A percentile compares a stretch with the other conserved stretches of the same genome.
phyloP scores from a whole-genome alignment of 495 filamentous ascomycete genomes.

The Xylaria longipes region DNA sequence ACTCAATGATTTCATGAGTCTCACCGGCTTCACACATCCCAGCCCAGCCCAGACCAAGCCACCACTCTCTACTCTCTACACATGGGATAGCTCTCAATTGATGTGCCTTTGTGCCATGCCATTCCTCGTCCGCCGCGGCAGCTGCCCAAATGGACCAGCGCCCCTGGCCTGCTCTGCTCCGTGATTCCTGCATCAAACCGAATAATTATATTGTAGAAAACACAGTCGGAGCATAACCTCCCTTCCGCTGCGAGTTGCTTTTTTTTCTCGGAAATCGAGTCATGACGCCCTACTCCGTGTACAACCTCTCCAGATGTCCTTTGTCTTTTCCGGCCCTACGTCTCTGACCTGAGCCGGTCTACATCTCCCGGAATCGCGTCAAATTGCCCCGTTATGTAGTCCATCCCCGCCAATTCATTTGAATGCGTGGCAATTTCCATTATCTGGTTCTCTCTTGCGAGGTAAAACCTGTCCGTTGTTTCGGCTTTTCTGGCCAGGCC shows the following conservation, averaged over 20 bases:
- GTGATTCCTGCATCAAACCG: neutral
- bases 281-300: conserved; percentile 8
- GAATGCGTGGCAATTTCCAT: conserved; percentile 28
- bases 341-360: neutral
- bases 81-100: too few relatives aligned
- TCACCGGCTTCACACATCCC: conserved; percentile 1
- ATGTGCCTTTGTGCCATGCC: neutral
- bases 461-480: conserved; percentile 17
- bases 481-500: conserved; percentile 14
- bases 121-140: neutral
- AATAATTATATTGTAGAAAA: neutral
- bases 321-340: neutral
- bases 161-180: neutral
- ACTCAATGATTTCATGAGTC: conserved; percentile 40
- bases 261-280: neutral
- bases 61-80: neutral
- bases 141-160: neutral
- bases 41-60: too few relatives aligned
- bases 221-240: conserved; percentile 19
- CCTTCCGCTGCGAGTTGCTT: neutral
- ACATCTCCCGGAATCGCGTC: neutral
- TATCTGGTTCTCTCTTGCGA: conserved; percentile 29
- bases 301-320: neutral
- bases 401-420: neutral
- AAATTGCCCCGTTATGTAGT: neutral